Percentiles rank a stretch among this genome's conserved stretches.
Evolutionary conservation across 371 early-diverging fungal species (phyloP).

Genomic region (Catenaria anguillulae): DNA sequence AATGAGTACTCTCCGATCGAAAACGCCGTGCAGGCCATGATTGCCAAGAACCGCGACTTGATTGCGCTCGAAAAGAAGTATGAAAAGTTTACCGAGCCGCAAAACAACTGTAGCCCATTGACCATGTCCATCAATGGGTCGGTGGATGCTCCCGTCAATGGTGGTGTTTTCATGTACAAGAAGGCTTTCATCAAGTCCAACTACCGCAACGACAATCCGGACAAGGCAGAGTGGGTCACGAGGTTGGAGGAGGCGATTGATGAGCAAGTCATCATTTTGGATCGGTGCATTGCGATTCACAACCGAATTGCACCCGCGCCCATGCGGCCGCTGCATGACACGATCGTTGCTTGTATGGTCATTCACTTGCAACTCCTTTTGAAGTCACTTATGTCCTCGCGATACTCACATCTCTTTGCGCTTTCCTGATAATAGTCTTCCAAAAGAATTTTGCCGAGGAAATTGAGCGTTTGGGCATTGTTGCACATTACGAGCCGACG

Average conservation of each 20-base stretch:
- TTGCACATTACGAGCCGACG: not conserved
- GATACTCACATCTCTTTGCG: no score
- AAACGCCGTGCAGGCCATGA: constrained; percentile 57
- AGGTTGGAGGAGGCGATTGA: constrained; percentile 41
- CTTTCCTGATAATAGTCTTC: no score
- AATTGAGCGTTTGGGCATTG: constrained; percentile 20
- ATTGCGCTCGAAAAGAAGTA: constrained; percentile 37
- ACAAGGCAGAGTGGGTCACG: constrained; percentile 28
- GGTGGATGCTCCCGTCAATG: constrained; percentile 75
- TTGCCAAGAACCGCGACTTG: constrained; percentile 50
- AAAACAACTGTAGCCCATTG: constrained; percentile 50
- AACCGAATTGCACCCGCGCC: constrained; percentile 40
- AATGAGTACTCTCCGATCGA: constrained; percentile 57
- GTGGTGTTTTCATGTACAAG: constrained; percentile 60
- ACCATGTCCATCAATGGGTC: constrained; percentile 70
- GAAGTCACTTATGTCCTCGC: not conserved
- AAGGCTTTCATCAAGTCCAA: constrained; percentile 43
- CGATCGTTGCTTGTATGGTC: constrained; percentile 46
- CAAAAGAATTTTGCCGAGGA: constrained; percentile 53
- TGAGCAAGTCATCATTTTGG: constrained; percentile 48
- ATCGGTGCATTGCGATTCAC: constrained; percentile 47
- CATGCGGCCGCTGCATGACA: constrained; percentile 61
- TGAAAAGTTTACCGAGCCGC: constrained; percentile 15
- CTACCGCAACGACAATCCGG: constrained; percentile 27
- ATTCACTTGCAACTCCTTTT: constrained; percentile 15